A percentile compares a stretch with the other conserved stretches of the same genome.
phyloP scores from a whole-genome alignment of 23 red algal genomes.

The Gracilaria domingensis region DNA sequence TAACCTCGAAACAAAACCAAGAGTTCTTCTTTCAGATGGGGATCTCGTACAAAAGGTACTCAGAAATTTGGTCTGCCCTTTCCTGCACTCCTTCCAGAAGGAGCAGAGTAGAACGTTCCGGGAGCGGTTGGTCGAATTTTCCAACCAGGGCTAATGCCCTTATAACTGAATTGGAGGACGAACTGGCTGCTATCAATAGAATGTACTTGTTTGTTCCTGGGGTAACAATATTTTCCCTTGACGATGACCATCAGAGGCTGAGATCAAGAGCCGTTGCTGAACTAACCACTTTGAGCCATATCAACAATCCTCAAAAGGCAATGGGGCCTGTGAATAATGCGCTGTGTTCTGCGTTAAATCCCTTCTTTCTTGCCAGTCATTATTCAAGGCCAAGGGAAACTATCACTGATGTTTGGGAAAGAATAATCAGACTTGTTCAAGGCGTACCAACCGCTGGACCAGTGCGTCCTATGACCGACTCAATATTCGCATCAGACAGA shows the following conservation, averaged over 20 bases:
- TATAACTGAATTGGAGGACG: constrained; percentile 24
- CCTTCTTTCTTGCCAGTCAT: neutral
- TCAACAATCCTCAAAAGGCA: constrained; percentile 24
- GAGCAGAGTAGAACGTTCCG: neutral
- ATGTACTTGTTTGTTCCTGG: neutral
- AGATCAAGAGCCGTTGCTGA: constrained; percentile 7
- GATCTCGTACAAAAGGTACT: neutral
- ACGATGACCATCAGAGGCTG: constrained; percentile 19
- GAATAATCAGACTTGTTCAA: constrained; percentile 8
- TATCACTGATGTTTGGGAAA: neutral
- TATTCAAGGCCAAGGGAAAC: neutral
- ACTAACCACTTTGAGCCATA: neutral
- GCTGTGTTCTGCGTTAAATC: neutral
- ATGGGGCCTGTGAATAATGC: neutral
- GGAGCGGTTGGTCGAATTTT: neutral
- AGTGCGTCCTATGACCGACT: constrained; percentile 7
- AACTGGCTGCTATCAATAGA: constrained; percentile 20
- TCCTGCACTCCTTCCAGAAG: neutral
- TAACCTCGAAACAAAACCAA: too few species aligned
- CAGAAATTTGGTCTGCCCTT: neutral
- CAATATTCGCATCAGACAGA: constrained; percentile 5
- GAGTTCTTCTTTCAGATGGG: too few species aligned
- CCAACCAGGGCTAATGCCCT: neutral
- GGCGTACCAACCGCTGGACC: neutral
- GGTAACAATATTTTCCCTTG: constrained; percentile 10